Conservation (phyloP, 2,329 filamentous ascomycete species). For the Diaporthe ilicicola region DNA sequence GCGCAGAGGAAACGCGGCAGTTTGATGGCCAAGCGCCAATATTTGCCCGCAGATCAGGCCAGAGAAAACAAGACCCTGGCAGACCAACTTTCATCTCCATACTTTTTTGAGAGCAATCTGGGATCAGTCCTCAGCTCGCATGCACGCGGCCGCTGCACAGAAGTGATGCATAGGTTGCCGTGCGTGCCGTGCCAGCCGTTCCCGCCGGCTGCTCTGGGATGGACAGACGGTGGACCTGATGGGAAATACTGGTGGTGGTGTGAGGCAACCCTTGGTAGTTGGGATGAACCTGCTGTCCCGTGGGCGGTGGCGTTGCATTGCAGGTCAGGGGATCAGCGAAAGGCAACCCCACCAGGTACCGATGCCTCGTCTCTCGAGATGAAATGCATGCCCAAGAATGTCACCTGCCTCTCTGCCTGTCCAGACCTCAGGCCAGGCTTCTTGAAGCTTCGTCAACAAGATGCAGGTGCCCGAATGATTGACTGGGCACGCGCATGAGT, state of each 20-base stretch:
- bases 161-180: no score
- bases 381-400: background rate
- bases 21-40: background rate
- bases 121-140: no score
- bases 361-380: background rate
- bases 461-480: background rate
- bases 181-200: background rate
- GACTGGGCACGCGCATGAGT: background rate
- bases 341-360: conserved; percentile 6
- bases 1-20: background rate
- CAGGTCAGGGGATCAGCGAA: conserved; percentile 14
- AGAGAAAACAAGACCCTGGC: background rate
- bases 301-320: background rate
- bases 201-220: background rate
- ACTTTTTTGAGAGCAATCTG: background rate
- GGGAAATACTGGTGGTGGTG: background rate
- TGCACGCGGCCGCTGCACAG: no score
- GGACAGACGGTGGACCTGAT: background rate
- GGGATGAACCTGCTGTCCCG: conserved; percentile 8
- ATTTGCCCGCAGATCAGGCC: background rate
- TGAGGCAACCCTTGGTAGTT: conserved; percentile 1
- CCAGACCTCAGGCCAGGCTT: background rate
- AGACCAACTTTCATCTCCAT: background rate
- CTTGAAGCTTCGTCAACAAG: background rate
- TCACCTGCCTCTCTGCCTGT: conserved; percentile 9